These are phyloP conservation scores for Ochromonas danica DNA, from an alignment of 108 stramenopile species.

Conservation along the genomic window DNA sequence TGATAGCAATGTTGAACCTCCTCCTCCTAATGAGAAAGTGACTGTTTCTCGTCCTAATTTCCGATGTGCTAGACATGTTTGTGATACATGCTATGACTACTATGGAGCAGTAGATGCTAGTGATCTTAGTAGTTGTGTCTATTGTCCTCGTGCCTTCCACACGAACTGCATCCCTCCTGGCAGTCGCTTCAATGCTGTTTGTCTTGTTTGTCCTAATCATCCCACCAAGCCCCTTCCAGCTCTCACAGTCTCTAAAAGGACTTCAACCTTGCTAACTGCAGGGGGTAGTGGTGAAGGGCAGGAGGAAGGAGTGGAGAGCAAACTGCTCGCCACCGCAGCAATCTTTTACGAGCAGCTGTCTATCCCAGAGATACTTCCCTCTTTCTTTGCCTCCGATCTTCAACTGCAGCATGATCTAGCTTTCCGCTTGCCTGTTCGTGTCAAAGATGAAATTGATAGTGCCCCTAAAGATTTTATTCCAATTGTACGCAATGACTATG, in stretches of 20 bases:
- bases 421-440: too few species aligned
- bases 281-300: neutral
- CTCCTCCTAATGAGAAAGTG: conserved; percentile 10
- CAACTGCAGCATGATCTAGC: too few species aligned
- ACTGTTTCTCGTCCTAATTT: conserved; percentile 56
- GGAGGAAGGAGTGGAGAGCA: conserved; percentile 55
- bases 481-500: conserved; percentile 37
- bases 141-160: conserved; percentile 79
- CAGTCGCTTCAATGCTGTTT: conserved; percentile 72
- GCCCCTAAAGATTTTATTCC: conserved; percentile 42
- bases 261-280: conserved; percentile 40
- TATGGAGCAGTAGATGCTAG: conserved; percentile 25
- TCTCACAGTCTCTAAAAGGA: conserved; percentile 58
- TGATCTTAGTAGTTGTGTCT: conserved; percentile 59
- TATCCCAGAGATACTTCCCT: neutral
- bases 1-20: neutral
- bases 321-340: conserved; percentile 16
- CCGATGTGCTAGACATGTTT: conserved; percentile 78
- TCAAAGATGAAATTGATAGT: conserved; percentile 39
- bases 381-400: too few species aligned
- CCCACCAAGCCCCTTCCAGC: conserved; percentile 65
- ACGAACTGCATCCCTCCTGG: conserved; percentile 78
- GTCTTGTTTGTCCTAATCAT: conserved; percentile 78
- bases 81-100: conserved; percentile 77
- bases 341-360: neutral